phyloP scores from a whole-genome alignment of 345 rosid species.

The Ricinus communis region DNA sequence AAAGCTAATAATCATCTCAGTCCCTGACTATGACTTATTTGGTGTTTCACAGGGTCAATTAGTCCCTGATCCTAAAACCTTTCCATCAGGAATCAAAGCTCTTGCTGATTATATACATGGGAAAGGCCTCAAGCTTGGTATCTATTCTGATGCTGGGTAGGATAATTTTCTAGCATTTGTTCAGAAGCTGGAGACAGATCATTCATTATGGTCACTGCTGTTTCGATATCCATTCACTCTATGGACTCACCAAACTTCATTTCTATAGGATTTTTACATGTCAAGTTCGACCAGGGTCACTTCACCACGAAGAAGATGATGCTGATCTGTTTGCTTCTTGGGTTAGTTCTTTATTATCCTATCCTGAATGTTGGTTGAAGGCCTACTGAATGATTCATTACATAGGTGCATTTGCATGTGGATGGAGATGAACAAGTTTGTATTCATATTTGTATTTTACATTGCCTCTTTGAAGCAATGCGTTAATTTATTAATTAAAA shows the following conservation, averaged over 20 bases:
- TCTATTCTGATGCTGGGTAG: constrained; percentile 99
- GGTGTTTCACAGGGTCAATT: constrained; percentile 65
- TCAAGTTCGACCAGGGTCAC: constrained; percentile 96
- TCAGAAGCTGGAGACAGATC: constrained; percentile 24
- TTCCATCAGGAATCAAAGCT: constrained; percentile 86
- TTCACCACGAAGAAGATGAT: constrained; percentile 79
- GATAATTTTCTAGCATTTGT: constrained; percentile 33
- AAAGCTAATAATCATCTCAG: neutral
- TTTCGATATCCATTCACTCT: constrained; percentile 11
- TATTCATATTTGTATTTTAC: neutral
- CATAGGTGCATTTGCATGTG: neutral
- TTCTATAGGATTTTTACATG: constrained; percentile 72
- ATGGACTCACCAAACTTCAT: constrained; percentile 10
- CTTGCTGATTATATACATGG: constrained; percentile 83
- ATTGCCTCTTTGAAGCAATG: neutral
- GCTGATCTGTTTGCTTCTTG: constrained; percentile 82
- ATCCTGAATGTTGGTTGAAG: neutral
- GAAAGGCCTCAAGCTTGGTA: constrained; percentile 93
- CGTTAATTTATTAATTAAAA: neutral
- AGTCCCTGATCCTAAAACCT: constrained; percentile 71
- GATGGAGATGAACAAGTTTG: neutral
- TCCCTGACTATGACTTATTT: constrained; percentile 22
- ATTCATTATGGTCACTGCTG: constrained; percentile 5
- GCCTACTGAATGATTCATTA: neutral
- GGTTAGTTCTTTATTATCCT: constrained; percentile 70